Evolutionary conservation across 208 protist genomes (phyloP).

Genomic region (Leishmania gerbilli): DNA sequence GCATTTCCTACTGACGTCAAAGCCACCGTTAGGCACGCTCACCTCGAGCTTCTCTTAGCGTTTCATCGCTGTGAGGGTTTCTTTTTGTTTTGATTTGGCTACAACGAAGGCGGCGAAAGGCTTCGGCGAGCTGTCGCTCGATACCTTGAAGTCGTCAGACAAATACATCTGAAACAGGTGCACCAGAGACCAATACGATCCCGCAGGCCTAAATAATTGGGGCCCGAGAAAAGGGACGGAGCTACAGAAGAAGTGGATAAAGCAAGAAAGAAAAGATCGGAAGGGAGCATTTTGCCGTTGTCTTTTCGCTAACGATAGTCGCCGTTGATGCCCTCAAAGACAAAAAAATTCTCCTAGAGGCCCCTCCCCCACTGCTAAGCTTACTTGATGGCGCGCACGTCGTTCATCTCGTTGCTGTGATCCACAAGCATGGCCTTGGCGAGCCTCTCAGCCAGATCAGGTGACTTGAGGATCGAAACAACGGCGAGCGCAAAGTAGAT

Average conservation of each 20-base stretch:
- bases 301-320: not conserved
- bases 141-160: not conserved
- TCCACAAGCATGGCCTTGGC: slow-evolving; percentile 79
- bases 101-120: not conserved
- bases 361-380: not conserved
- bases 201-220: not conserved
- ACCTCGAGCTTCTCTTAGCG: not conserved
- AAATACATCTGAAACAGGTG: not conserved
- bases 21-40: not conserved
- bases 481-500: slow-evolving; percentile 84
- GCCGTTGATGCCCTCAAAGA: not conserved
- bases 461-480: slow-evolving; percentile 61
- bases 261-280: slow-evolving; percentile 11
- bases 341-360: not conserved
- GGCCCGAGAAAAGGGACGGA: not conserved
- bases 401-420: slow-evolving; percentile 32
- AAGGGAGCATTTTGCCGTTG: not conserved
- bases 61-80: not conserved
- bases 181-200: not conserved
- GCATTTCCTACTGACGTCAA: not conserved
- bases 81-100: not conserved
- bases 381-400: slow-evolving; percentile 26
- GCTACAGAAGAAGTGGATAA: not conserved
- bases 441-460: slow-evolving; percentile 61
- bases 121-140: not conserved